phyloP scores from a whole-genome alignment of 2,329 filamentous ascomycete genomes.

The Penicillium sp. region DNA sequence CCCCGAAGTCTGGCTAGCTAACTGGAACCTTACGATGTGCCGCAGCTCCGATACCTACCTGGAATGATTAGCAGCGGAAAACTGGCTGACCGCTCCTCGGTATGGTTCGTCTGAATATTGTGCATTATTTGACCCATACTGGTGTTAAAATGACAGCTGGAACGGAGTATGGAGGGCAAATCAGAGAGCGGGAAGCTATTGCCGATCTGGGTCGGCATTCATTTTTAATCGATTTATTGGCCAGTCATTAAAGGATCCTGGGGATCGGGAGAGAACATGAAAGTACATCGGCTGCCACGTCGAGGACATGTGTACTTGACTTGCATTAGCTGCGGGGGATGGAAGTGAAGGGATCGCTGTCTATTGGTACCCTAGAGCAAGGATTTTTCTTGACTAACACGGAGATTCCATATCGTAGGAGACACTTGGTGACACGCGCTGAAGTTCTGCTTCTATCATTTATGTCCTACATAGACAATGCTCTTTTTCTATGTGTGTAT shows the following conservation, averaged over 20 bases:
- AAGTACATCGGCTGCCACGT: constrained; percentile 22
- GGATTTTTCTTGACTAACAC: background rate
- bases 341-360: constrained; percentile 21
- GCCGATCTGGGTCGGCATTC: background rate
- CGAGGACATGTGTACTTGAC: constrained; percentile 8
- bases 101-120: constrained; percentile 8
- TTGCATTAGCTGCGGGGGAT: constrained; percentile 11
- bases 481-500: background rate
- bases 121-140: background rate
- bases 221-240: background rate
- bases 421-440: background rate
- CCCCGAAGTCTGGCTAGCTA: background rate
- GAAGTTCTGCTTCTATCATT: background rate
- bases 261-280: background rate
- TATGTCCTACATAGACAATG: constrained; percentile 12
- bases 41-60: background rate
- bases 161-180: background rate
- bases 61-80: background rate
- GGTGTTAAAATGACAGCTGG: background rate
- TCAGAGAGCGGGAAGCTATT: background rate
- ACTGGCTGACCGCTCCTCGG: constrained; percentile 21
- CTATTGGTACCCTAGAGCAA: constrained; percentile 20
- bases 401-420: background rate
- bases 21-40: background rate
- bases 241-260: background rate